Percentiles rank a stretch among this genome's conserved stretches.
phyloP scores from a whole-genome alignment of 2,329 filamentous ascomycete genomes.

The Clarireedia sp. region DNA sequence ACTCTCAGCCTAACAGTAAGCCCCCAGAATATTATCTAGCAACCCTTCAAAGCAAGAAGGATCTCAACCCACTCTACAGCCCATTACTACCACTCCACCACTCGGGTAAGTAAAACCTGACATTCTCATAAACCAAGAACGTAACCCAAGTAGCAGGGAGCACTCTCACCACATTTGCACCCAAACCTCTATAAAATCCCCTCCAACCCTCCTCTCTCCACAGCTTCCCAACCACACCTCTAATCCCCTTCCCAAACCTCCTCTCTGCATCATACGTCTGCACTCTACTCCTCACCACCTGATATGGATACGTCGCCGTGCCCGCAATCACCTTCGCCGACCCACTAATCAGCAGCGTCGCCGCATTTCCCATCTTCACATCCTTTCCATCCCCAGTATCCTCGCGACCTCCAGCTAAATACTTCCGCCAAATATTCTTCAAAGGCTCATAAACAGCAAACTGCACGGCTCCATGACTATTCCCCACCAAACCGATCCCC shows the following conservation, averaged over 20 bases:
- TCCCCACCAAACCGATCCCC: slow-evolving; percentile 73
- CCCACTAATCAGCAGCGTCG: slow-evolving; percentile 74
- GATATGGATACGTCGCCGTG: slow-evolving; percentile 88
- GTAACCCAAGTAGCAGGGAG: slow-evolving; percentile 94
- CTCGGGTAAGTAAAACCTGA: slow-evolving; percentile 59
- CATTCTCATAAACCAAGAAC: slow-evolving; percentile 95
- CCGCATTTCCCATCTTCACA: slow-evolving; percentile 22
- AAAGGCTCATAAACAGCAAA: slow-evolving; percentile 86
- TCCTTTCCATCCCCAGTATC: slow-evolving; percentile 19
- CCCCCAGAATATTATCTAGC: too few species aligned
- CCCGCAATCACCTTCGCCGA: slow-evolving; percentile 81
- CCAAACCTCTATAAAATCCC: slow-evolving; percentile 87
- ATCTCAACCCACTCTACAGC: too few species aligned
- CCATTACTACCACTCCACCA: slow-evolving; percentile 8
- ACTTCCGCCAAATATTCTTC: slow-evolving; percentile 42
- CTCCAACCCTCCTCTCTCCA: slow-evolving; percentile 70
- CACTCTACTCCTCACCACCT: slow-evolving; percentile 79
- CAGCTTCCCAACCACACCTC: slow-evolving; percentile 64
- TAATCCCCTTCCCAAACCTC: slow-evolving; percentile 61
- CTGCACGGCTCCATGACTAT: slow-evolving; percentile 87
- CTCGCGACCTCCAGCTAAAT: slow-evolving; percentile 37
- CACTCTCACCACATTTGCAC: slow-evolving; percentile 83
- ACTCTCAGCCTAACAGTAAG: too few species aligned
- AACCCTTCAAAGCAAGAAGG: too few species aligned
- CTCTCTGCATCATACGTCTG: slow-evolving; percentile 80